These are phyloP conservation scores for Scutellaria minor DNA, from an alignment of 257 asterid species.

Conservation along the genomic window DNA sequence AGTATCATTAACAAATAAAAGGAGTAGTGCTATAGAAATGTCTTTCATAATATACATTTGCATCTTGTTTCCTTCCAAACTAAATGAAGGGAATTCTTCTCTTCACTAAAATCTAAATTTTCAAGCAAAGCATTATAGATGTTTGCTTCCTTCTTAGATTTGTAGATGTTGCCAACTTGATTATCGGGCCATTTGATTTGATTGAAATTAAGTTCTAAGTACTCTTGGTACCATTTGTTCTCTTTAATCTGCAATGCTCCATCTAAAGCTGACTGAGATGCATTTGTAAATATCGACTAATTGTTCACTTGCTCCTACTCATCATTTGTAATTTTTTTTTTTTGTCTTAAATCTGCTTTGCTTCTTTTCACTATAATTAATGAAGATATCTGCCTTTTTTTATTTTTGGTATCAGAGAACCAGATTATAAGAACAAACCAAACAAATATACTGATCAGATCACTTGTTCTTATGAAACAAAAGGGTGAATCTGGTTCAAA, in stretches of 20 bases:
- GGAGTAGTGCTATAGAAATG: neutral
- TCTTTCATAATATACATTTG: conserved; percentile 10
- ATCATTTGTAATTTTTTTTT: conserved; percentile 10
- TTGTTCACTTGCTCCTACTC: conserved; percentile 8
- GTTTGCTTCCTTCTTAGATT: conserved; percentile 2
- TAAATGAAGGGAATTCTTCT: neutral
- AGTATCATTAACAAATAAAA: conserved; percentile 16
- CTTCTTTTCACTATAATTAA: conserved; percentile 28
- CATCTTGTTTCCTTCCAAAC: conserved; percentile 9
- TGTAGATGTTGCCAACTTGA: neutral
- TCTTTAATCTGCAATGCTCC: conserved; percentile 14
- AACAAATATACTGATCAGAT: conserved; percentile 73
- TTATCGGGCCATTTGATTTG: conserved; percentile 18
- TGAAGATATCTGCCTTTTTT: conserved; percentile 15
- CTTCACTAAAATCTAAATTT: neutral
- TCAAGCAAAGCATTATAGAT: neutral
- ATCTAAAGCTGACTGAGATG: conserved; percentile 31
- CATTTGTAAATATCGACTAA: conserved; percentile 23
- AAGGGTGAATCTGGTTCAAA: conserved; percentile 59
- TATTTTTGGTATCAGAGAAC: conserved; percentile 47
- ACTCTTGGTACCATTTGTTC: conserved; percentile 1
- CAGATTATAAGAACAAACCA: conserved; percentile 81
- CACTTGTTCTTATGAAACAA: conserved; percentile 72
- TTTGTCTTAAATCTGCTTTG: conserved; percentile 22
- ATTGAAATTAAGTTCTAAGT: conserved; percentile 1